Evolutionary conservation across 176 grass and related monocot species (phyloP), one percentile per base, ranked within the genome.

Genomic region (Raddia distichophylla): DNA sequence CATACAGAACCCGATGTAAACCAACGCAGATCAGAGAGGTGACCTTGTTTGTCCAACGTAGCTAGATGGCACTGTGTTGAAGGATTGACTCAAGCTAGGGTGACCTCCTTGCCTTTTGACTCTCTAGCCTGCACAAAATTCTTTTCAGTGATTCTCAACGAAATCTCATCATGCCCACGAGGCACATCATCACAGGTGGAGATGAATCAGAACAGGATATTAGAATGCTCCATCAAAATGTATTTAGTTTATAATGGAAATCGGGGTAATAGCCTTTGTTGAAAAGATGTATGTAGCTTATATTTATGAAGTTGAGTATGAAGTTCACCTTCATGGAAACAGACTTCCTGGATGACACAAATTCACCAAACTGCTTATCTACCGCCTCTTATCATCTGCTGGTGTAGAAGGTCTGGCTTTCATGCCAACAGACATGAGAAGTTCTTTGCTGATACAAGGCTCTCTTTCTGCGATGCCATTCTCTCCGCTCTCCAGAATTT

Each of bases 61-160:
- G 53, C 13, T 14, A 43, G 18, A 12, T 17, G 11, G 13, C 46
- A 40, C 60, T 75, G 9, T 42, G n/a, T 27, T 57, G 35, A 44
- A 60, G 80, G 63, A 76, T 6, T 56, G 42, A 58, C 9, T 98
- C 92, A 98, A 81, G 95, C 92, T 58, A 94, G 46, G 2, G 95
- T 94, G 50, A 93, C 95, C 77, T 88, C 91, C 91, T 98, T 98
- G 51, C 95, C 95, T 88, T 98, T 98, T 0, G 78, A 86, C 67
- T 94, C 95, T 45, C 90, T 94, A 81, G 85, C 85, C 95, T 98
- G 95, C 87, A 85, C 76, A 47, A 12, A 83, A 80, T 48, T 27
- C 13, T 75, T 65, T 65, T 77, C 18, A 82, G 71, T 72, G 53
- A 49, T 45, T 69, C 16, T 74, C 27, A 55, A 72, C 47, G 17